phyloP scores from a whole-genome alignment of 768 basidiomycete genomes.

The Leccinum subgranulosum region DNA sequence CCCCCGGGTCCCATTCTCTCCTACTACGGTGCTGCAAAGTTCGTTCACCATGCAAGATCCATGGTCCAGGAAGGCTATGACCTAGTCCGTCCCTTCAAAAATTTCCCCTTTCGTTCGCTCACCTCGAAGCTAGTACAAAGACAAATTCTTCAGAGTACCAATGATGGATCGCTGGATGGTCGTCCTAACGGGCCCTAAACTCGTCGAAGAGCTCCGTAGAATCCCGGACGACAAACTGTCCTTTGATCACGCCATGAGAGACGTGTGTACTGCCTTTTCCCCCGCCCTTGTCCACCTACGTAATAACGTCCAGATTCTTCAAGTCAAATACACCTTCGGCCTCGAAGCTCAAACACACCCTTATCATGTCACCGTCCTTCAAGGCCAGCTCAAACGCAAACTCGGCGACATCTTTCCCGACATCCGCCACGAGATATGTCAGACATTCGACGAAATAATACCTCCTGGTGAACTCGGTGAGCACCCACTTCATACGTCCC shows the following conservation, averaged over 20 bases:
- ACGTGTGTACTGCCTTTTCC: slow-evolving; percentile 30
- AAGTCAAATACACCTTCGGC: slow-evolving; percentile 38
- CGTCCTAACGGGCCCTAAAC: slow-evolving; percentile 38
- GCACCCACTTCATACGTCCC: slow-evolving; percentile 1
- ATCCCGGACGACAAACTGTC: slow-evolving; percentile 48
- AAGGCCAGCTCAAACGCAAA: slow-evolving; percentile 33
- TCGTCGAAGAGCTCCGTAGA: slow-evolving; percentile 50
- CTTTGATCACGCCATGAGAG: slow-evolving; percentile 36
- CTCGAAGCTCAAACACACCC: slow-evolving; percentile 29
- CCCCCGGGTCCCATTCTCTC: slow-evolving; percentile 34
- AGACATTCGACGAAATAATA: slow-evolving; percentile 30
- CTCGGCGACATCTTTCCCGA: slow-evolving; percentile 32
- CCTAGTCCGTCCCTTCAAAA: slow-evolving; percentile 21
- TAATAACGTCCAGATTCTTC: slow-evolving; percentile 31
- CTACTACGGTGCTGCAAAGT: slow-evolving; percentile 30
- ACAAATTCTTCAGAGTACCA: slow-evolving; percentile 42
- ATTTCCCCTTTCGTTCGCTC: slow-evolving; percentile 7
- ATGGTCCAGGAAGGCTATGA: slow-evolving; percentile 38
- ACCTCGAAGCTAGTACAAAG: slow-evolving; percentile 26
- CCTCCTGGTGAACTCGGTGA: slow-evolving; percentile 19
- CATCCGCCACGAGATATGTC: slow-evolving; percentile 33
- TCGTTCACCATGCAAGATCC: slow-evolving; percentile 28
- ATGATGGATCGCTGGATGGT: slow-evolving; percentile 45
- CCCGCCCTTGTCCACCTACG: slow-evolving; percentile 11
- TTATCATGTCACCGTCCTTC: slow-evolving; percentile 36